A percentile compares a stretch with the other conserved stretches of the same genome.
Evolutionary conservation across 2,329 filamentous ascomycete genomes (phyloP).

Genomic region (Colletotrichum salicis): DNA sequence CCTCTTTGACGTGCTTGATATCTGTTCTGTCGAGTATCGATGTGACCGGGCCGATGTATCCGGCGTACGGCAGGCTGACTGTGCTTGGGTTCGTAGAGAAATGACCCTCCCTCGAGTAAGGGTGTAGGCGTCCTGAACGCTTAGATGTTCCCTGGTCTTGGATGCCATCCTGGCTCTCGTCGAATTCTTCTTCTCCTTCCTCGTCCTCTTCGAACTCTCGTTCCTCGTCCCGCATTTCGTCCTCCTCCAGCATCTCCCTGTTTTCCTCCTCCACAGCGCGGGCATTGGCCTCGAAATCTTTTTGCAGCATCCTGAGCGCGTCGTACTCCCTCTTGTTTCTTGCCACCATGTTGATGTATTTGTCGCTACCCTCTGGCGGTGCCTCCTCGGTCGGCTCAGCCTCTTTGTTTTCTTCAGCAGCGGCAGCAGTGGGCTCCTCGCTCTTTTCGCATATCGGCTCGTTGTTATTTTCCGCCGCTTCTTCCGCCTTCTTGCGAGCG

Average conservation of each 20-base stretch:
- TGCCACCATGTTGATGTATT: slow-evolving; percentile 60
- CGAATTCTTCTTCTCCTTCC: slow-evolving; percentile 47
- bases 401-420: slow-evolving; percentile 38
- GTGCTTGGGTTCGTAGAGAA: slow-evolving; percentile 80
- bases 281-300: slow-evolving; percentile 61
- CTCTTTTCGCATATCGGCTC: background rate
- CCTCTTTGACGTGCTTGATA: slow-evolving; percentile 77
- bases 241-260: slow-evolving; percentile 48
- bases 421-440: background rate
- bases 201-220: slow-evolving; percentile 40
- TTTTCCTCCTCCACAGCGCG: slow-evolving; percentile 45
- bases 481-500: slow-evolving; percentile 7
- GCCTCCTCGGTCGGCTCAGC: slow-evolving; percentile 52
- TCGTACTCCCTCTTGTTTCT: slow-evolving; percentile 66
- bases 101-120: slow-evolving; percentile 77
- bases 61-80: slow-evolving; percentile 76
- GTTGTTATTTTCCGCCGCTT: background rate
- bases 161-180: slow-evolving; percentile 42
- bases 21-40: slow-evolving; percentile 74
- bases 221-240: slow-evolving; percentile 51
- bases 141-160: slow-evolving; percentile 21
- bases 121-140: slow-evolving; percentile 71
- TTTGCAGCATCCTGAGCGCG: slow-evolving; percentile 65
- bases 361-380: slow-evolving; percentile 49
- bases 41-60: slow-evolving; percentile 76